These are phyloP conservation scores for Avena insularis DNA, from an alignment of 176 grass and related monocot species.

Conservation along the genomic window DNA sequence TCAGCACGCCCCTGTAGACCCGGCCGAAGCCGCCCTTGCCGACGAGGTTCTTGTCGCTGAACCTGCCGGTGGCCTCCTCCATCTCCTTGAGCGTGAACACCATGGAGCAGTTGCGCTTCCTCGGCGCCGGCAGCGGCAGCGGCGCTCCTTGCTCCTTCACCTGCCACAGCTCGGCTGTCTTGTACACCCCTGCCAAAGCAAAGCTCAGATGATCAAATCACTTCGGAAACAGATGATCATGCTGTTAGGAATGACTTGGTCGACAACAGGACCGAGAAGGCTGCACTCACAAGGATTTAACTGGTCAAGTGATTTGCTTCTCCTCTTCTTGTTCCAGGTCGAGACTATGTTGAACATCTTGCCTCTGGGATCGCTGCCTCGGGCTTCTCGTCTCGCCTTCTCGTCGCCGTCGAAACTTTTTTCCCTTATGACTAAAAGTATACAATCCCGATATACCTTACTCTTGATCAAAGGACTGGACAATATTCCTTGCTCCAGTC, in stretches of 20 bases:
- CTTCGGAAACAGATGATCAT: background rate
- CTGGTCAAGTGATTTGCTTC: conserved; percentile 90
- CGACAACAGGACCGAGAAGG: background rate
- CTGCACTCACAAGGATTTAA: conserved; percentile 80
- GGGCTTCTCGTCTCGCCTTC: background rate
- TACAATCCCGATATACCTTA: conserved; percentile 43
- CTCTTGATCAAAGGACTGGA: conserved; percentile 37
- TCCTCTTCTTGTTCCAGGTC: conserved; percentile 93
- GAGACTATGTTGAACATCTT: conserved; percentile 96
- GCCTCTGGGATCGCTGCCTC: background rate
- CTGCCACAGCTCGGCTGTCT: conserved; percentile 85
- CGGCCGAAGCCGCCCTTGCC: conserved; percentile 96
- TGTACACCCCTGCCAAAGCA: conserved; percentile 83
- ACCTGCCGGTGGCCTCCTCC: conserved; percentile 82
- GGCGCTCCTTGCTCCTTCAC: conserved; percentile 59
- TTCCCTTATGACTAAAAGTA: background rate
- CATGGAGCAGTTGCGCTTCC: conserved; percentile 71
- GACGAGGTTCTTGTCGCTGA: conserved; percentile 81
- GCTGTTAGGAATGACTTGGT: background rate
- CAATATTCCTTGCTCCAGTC: conserved; percentile 56
- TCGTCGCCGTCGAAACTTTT: background rate
- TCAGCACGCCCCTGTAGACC: conserved; percentile 90
- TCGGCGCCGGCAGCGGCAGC: conserved; percentile 24
- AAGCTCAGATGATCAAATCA: conserved; percentile 17
- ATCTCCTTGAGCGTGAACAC: conserved; percentile 99